phyloP scores from a whole-genome alignment of 805 yeast species.

The Candida maesae region DNA sequence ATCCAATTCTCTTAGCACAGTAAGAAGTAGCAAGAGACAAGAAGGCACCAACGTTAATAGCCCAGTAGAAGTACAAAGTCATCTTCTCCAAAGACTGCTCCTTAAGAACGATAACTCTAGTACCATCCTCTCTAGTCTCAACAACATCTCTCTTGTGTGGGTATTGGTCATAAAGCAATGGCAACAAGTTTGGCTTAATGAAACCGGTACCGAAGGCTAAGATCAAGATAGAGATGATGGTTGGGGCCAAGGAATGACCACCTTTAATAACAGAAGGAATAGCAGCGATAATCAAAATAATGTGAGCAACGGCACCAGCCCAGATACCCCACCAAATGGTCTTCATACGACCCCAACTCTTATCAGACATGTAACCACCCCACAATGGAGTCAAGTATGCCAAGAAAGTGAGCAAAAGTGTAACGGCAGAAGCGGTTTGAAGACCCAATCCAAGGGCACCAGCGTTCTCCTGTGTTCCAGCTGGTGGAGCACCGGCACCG shows the following conservation, averaged over 20 bases:
- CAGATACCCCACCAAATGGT: constrained; percentile 61
- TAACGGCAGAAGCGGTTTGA: constrained; percentile 66
- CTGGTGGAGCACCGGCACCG: constrained; percentile 29
- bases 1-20: constrained; percentile 60
- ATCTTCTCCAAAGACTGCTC: constrained; percentile 67
- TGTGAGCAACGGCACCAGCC: constrained; percentile 57
- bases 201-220: constrained; percentile 81
- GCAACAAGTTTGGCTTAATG: constrained; percentile 66
- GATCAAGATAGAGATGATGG: constrained; percentile 37
- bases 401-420: constrained; percentile 78
- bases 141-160: constrained; percentile 59
- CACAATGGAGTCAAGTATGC: constrained; percentile 76
- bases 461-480: constrained; percentile 23
- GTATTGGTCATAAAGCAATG: constrained; percentile 73
- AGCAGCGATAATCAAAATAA: constrained; percentile 65
- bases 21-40: constrained; percentile 76
- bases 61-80: constrained; percentile 71
- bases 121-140: constrained; percentile 55
- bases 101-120: constrained; percentile 65
- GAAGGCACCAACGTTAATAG: constrained; percentile 73
- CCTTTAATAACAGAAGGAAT: constrained; percentile 49
- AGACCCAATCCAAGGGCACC: constrained; percentile 62
- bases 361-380: constrained; percentile 75
- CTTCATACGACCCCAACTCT: constrained; percentile 66
- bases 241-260: constrained; percentile 61